Evolutionary conservation across 805 yeast species (phyloP), one percentile per base, ranked within the genome.

Genomic region (Metschnikowia matae): DNA sequence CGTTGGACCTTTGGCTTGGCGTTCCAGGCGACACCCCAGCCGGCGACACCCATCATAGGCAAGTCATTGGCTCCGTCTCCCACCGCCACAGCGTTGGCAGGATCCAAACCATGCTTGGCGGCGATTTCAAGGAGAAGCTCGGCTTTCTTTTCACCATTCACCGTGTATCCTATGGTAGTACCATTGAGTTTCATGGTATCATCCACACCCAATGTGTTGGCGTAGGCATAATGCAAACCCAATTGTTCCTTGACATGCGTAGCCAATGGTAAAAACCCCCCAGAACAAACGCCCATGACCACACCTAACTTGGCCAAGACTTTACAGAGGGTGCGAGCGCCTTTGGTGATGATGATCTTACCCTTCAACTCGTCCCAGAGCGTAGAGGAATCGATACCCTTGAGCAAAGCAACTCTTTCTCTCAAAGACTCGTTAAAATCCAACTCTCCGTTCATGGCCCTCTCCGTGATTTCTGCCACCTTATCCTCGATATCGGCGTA

Each of bases 11-110:
- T 83, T 20, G 98, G 97, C 66, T 94, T 94, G 18, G 98, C 99
- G 65, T 89, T 87, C 95, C 97, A 94, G 0, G 99, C 99, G 48
- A 94, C 76, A 18, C 99, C 99, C 64, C 82, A 87, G 0, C 98
- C 98, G 2, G 96, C 97, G 13, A 70, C 81, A 2, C 73, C 79
- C 98, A 94, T 94, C 90, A 95, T 95, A 41, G 80, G 79, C 62
- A 94, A 73, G 69, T 94, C 99, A 62, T 94, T 94, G 21, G 98
- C 97, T 36, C 99, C 99, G 65, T 94, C 98, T 35, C 98, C 98
- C 36, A 92, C 87, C 44, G 97, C 97, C 42, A 87, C 84, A 1
- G 85, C 84, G 3, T 74, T 63, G 40, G 64, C 64, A 10, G 81
- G 69, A 20, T 78, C 79, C 34, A 87, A 71, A 10, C 66, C 66